Evolutionary conservation across 495 filamentous ascomycete genomes (phyloP).

Genomic region (Viridothelium virens): DNA sequence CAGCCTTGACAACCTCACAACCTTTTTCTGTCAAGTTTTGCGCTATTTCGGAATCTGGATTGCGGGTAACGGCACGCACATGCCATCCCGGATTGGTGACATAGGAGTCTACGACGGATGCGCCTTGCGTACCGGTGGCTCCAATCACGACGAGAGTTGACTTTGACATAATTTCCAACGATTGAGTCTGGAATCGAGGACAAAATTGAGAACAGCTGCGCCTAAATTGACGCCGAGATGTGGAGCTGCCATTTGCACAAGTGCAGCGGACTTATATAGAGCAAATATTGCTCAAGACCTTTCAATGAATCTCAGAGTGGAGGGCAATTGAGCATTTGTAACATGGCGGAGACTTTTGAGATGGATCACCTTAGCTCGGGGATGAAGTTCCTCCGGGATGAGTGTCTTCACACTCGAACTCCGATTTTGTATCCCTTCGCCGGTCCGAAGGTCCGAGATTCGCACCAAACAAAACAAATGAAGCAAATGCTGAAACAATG

Average conservation of each 20-base stretch:
- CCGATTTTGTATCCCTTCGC: not conserved
- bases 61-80: constrained; percentile 44
- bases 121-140: constrained; percentile 42
- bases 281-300: not conserved
- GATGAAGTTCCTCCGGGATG: not conserved
- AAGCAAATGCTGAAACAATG: not conserved
- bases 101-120: constrained; percentile 38
- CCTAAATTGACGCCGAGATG: not conserved
- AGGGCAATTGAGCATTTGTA: not conserved
- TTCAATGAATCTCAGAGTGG: not conserved
- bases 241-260: not conserved
- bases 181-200: not conserved
- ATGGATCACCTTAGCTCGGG: not conserved
- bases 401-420: not conserved
- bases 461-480: not conserved
- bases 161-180: not conserved
- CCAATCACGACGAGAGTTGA: constrained; percentile 30
- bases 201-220: not conserved
- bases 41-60: constrained; percentile 36
- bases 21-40: constrained; percentile 36
- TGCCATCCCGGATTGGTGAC: constrained; percentile 22
- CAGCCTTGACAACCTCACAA: constrained; percentile 39
- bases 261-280: not conserved
- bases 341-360: not conserved
- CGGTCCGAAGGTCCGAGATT: not conserved